These are phyloP conservation scores for Aureobasidium leucospermi DNA, from an alignment of 2,329 filamentous ascomycete genomes.

Conservation along the genomic window DNA sequence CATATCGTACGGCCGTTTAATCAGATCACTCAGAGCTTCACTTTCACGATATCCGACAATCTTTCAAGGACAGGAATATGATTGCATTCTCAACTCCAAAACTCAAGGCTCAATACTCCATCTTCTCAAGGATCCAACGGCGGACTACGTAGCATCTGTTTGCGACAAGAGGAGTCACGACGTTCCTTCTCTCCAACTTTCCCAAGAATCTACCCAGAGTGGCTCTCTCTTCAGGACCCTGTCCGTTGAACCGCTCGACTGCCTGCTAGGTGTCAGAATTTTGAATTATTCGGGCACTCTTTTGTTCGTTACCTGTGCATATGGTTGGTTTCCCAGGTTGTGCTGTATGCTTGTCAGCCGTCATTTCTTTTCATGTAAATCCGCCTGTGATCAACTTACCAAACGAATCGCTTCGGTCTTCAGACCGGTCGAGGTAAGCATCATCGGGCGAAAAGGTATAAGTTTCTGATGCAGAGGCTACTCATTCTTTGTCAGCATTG, in stretches of 20 bases:
- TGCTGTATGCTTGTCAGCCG: neutral
- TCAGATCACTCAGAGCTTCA: no score
- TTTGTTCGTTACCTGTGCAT: neutral
- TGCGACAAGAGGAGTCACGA: neutral
- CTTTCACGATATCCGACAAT: no score
- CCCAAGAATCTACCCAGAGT: neutral
- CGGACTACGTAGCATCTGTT: constrained; percentile 1
- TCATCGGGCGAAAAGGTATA: neutral
- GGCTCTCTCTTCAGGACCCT: neutral
- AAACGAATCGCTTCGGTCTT: neutral
- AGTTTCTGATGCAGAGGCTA: neutral
- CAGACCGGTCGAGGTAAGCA: neutral
- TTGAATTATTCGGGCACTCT: neutral
- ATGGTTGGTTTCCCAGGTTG: constrained; percentile 4
- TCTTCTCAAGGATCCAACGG: neutral
- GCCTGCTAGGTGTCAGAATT: neutral
- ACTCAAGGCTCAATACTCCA: neutral
- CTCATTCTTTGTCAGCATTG: neutral
- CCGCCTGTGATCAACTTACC: neutral
- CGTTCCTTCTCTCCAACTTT: neutral
- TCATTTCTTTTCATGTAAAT: neutral
- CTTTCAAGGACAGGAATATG: neutral
- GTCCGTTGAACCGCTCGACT: neutral
- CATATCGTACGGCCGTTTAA: no score
- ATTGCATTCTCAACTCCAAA: neutral